Base-by-base conservation (phyloP, 352 stramenopile species). In the Globisporangium splendens region DNA sequence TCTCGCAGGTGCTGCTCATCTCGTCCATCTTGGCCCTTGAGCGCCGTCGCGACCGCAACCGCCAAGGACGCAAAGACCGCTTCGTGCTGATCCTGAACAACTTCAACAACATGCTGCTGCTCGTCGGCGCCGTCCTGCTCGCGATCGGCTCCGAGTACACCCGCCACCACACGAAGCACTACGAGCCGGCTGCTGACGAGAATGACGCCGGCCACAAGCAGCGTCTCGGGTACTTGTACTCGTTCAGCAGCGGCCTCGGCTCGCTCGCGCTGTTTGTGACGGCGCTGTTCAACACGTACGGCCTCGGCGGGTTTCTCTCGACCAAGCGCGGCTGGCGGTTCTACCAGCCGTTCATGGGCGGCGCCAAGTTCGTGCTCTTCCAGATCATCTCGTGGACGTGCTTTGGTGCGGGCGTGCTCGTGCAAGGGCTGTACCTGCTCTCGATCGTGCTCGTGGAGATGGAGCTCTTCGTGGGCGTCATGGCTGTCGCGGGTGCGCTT, bases 81-180 rank as follows among this genome's bases (percentile, higher is more conserved):
- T 73, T 84, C 55, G 76, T 87, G 43, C 70, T 92, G 48, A 75
- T 89, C 50, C 63, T 90, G 42, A 88, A 95, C 72, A 92, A 93
- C 72, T 92, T 86, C 58, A 91, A 88, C 68, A 92, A 95, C 66
- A 88, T 91, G 77, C 59, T 93, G 57, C 64, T 91, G 46, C 63
- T 91, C 44, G 76, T 91, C 6, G 81, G 83, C 18, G 85, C 83
- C 12, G 65, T 86, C 22, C 22, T 89, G 24, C 57, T 95, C 8
- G 83, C 83, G 1, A 31, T 82, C 39, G 69, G 68, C 20, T 89
- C 81, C 28, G 83, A 93, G 57, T 73, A 75, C 60, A 71, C 68
- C n/a, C 75, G 72, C n/a, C 53, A 75, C 63, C 57, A 39, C 28
- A 10, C 28, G 28, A 35, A 35, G 24, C 39, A 44, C 5, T n/a